phyloP scores from a whole-genome alignment of 1,284 basidiomycete genomes.

The Schizopora paradoxa region DNA sequence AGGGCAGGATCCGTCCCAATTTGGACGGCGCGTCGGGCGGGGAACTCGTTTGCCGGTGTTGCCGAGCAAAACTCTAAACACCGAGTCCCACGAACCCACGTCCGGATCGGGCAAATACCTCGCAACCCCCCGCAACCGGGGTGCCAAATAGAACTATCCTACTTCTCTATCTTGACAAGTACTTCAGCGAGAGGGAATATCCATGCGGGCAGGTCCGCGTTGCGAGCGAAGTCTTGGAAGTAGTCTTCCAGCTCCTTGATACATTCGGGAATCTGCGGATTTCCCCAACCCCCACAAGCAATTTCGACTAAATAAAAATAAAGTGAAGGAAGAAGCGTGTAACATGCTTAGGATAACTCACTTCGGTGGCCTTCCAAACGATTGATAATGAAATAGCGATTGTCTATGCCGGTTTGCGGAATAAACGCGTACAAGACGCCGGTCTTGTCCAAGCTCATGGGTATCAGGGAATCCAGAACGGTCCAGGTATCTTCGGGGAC shows the following conservation, averaged over 20 bases:
- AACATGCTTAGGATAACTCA: conserved; percentile 5
- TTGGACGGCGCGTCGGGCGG: no score
- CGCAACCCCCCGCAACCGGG: no score
- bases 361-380: conserved; percentile 14
- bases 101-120: no score
- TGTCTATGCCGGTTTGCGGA: conserved; percentile 10
- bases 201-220: conserved; percentile 4
- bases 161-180: conserved; percentile 4
- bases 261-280: conserved; percentile 2
- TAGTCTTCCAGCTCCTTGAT: conserved; percentile 4
- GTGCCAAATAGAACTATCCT: neutral
- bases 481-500: conserved; percentile 10
- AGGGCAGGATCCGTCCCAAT: no score
- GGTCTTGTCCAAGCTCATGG: conserved; percentile 12
- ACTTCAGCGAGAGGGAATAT: neutral
- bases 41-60: no score
- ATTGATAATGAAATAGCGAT: conserved; percentile 8
- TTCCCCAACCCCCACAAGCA: neutral
- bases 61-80: no score
- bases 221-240: neutral
- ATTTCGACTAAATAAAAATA: neutral
- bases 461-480: conserved; percentile 13
- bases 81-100: no score
- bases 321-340: neutral
- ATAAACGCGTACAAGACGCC: conserved; percentile 12